These are phyloP conservation scores for Pulveroboletus frians DNA, from an alignment of 768 basidiomycete genomes.

Conservation along the genomic window DNA sequence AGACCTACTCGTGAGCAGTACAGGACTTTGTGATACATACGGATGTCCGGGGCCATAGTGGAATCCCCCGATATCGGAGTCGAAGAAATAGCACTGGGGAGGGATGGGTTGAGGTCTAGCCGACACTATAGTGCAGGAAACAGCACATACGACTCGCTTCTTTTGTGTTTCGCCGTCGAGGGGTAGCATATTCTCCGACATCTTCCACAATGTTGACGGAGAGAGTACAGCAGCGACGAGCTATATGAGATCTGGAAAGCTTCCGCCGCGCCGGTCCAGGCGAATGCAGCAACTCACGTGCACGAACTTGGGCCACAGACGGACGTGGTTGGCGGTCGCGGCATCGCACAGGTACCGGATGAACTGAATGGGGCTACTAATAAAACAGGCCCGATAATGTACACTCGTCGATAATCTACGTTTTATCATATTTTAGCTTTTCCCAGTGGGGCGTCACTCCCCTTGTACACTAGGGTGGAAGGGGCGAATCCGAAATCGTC, in stretches of 20 bases:
- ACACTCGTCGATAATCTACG: not conserved
- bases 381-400: slow-evolving; percentile 9
- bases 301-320: not conserved
- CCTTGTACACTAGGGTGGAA: slow-evolving; percentile 74
- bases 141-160: slow-evolving; percentile 76
- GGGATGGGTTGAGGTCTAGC: slow-evolving; percentile 5
- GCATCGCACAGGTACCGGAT: not conserved
- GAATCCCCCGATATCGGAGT: slow-evolving; percentile 98
- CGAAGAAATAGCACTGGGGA: slow-evolving; percentile 94
- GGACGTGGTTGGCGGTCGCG: not conserved
- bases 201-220: slow-evolving; percentile 11
- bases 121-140: not conserved
- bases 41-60: slow-evolving; percentile 99
- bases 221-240: not conserved
- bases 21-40: slow-evolving; percentile 38
- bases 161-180: slow-evolving; percentile 70
- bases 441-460: slow-evolving; percentile 57
- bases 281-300: slow-evolving; percentile 18
- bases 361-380: not conserved
- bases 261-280: not conserved
- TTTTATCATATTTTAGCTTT: slow-evolving; percentile 54
- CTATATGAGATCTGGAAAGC: not conserved
- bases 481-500: slow-evolving; percentile 85
- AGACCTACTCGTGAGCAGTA: not conserved
- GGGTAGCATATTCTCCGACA: slow-evolving; percentile 47